phyloP scores from a whole-genome alignment of 2,329 filamentous ascomycete genomes.

The Neurospora crassa region DNA sequence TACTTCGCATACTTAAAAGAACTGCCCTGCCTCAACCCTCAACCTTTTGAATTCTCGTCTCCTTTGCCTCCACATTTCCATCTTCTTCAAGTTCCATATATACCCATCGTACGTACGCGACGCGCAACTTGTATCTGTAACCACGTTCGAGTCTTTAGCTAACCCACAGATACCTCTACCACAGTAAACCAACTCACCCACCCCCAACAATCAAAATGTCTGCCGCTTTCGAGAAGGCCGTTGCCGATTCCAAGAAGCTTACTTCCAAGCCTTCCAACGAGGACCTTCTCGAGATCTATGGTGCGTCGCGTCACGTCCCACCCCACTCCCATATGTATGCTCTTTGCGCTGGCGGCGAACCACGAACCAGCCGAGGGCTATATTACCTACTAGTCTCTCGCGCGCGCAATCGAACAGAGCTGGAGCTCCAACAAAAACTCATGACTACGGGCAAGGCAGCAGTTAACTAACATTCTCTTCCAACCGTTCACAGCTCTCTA shows the following conservation, averaged over 20 bases:
- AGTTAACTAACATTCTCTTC: not conserved
- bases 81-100: constrained; percentile 3
- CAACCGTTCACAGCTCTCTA: constrained; percentile 39
- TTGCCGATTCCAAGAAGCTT: constrained; percentile 57
- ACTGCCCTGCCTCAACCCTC: constrained; percentile 7
- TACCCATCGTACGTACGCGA: not conserved
- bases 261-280: constrained; percentile 53
- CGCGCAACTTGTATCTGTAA: not conserved
- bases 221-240: constrained; percentile 45
- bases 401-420: not conserved
- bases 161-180: constrained; percentile 1
- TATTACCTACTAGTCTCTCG: not conserved
- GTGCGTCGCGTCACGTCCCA: constrained; percentile 26
- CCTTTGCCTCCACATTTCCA: not conserved
- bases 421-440: not conserved
- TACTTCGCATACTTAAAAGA: not conserved
- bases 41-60: constrained; percentile 5
- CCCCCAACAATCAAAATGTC: constrained; percentile 27
- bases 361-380: not conserved
- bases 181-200: constrained; percentile 4
- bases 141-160: not conserved
- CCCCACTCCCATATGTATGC: not conserved
- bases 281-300: constrained; percentile 55
- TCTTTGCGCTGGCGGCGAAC: not conserved
- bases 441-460: not conserved